A percentile compares a stretch with the other conserved stretches of the same genome.
phyloP scores from a whole-genome alignment of 139 green algal species.

The Closterium sp. region DNA sequence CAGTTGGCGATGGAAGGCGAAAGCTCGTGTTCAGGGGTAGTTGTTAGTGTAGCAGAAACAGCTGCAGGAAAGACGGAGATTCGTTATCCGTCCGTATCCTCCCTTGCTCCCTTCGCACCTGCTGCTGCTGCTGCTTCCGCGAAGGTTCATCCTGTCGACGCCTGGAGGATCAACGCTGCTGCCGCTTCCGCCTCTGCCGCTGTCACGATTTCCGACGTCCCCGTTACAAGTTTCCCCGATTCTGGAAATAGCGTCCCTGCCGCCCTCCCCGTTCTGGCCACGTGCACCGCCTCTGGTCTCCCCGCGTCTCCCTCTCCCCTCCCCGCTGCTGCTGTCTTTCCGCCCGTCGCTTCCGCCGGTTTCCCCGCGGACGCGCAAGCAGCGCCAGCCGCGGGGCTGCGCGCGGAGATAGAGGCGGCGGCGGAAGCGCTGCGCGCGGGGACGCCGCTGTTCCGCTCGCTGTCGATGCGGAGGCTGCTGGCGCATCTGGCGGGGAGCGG shows the following conservation, averaged over 20 bases:
- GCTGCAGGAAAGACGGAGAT: background rate
- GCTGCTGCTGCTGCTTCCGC: background rate
- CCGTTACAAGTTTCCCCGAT: constrained; percentile 68
- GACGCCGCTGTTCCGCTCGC: constrained; percentile 37
- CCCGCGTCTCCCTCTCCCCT: background rate
- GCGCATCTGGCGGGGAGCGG: background rate
- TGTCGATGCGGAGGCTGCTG: background rate
- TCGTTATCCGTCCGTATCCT: too few species aligned
- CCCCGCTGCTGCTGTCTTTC: background rate
- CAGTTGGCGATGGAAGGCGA: background rate
- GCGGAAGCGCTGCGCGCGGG: constrained; percentile 34
- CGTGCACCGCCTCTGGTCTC: background rate
- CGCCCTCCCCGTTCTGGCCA: background rate
- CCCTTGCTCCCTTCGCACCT: too few species aligned
- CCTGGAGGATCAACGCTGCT: background rate
- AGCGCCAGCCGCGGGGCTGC: background rate
- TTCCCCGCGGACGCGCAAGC: background rate
- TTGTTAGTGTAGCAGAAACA: background rate
- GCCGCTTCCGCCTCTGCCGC: background rate
- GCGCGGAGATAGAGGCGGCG: too few species aligned
- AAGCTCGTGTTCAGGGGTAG: background rate
- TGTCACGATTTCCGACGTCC: background rate
- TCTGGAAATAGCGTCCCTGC: background rate
- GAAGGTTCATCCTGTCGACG: background rate
- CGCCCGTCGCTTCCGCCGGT: background rate